phyloP scores from a whole-genome alignment of 352 stramenopile genomes.

The Phytophthora pseudosyringae region DNA sequence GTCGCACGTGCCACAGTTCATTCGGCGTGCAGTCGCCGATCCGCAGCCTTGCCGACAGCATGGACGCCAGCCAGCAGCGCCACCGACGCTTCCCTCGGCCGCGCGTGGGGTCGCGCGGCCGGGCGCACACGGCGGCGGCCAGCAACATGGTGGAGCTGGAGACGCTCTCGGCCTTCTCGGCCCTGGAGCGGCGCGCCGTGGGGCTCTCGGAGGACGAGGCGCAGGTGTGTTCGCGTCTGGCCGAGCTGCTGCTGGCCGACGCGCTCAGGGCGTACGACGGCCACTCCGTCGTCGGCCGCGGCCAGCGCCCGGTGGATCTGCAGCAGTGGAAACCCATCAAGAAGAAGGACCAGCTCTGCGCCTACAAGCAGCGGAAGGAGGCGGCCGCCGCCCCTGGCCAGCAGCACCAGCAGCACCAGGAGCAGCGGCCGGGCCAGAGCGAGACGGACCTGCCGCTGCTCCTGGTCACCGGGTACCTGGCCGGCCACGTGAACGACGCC shows the following conservation, averaged over 20 bases:
- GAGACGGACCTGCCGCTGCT: constrained; percentile 49
- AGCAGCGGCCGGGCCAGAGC: constrained; percentile 11
- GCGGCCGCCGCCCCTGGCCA: constrained; percentile 1
- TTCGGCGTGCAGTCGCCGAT: background rate
- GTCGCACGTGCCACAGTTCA: constrained; percentile 2
- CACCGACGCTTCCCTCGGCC: constrained; percentile 29
- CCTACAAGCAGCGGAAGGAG: constrained; percentile 58
- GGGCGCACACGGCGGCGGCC: constrained; percentile 1
- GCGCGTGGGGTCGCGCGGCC: constrained; percentile 13
- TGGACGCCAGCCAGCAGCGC: constrained; percentile 20
- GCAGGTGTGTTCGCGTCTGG: constrained; percentile 47
- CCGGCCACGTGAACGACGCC: constrained; percentile 63
- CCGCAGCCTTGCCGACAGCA: background rate
- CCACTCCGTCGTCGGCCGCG: constrained; percentile 5
- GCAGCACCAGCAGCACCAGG: background rate
- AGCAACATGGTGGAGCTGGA: constrained; percentile 40
- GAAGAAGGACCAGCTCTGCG: constrained; percentile 61
- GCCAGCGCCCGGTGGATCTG: constrained; percentile 38
- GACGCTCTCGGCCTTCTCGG: constrained; percentile 38
- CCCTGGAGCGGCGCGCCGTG: constrained; percentile 41
- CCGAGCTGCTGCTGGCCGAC: constrained; percentile 48
- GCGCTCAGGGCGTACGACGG: constrained; percentile 45
- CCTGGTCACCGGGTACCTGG: constrained; percentile 49
- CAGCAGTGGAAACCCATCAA: constrained; percentile 74
- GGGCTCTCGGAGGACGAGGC: constrained; percentile 63